These are phyloP conservation scores for Pythium utonaiense DNA, from an alignment of 352 stramenopile species.

Conservation along the genomic window DNA sequence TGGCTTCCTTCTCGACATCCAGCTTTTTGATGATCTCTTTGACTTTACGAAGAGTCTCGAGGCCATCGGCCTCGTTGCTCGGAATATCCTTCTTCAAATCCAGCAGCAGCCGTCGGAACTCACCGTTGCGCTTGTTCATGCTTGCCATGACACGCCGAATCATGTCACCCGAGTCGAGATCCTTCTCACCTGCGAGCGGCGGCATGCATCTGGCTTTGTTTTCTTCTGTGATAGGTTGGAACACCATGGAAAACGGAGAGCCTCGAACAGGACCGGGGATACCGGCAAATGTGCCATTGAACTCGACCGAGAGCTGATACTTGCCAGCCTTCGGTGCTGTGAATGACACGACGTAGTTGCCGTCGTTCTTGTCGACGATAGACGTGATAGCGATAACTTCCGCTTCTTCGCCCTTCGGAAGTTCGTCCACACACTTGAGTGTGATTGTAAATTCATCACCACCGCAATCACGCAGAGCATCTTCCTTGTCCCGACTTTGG, in stretches of 20 bases:
- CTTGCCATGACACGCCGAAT: conserved; percentile 68
- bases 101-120: conserved; percentile 74
- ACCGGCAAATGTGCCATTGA: conserved; percentile 92
- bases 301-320: conserved; percentile 89
- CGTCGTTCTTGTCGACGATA: conserved; percentile 90
- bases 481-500: conserved; percentile 88
- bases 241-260: conserved; percentile 83
- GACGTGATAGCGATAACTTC: conserved; percentile 31
- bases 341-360: conserved; percentile 93
- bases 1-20: conserved; percentile 60
- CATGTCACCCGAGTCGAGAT: conserved; percentile 71
- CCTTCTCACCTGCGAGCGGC: conserved; percentile 58
- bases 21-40: conserved; percentile 86
- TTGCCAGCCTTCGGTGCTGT: conserved; percentile 69
- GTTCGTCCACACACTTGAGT: conserved; percentile 40
- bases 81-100: conserved; percentile 83
- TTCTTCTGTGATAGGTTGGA: conserved; percentile 53
- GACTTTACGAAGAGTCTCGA: conserved; percentile 76
- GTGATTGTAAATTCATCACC: conserved; percentile 93
- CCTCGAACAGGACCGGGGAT: conserved; percentile 91
- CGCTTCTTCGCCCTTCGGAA: conserved; percentile 34
- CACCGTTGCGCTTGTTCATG: conserved; percentile 84
- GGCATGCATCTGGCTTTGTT: conserved; percentile 76
- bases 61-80: conserved; percentile 68
- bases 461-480: conserved; percentile 88